Conservation (phyloP, 345 rosid species). For the Cochlearia excelsa region DNA sequence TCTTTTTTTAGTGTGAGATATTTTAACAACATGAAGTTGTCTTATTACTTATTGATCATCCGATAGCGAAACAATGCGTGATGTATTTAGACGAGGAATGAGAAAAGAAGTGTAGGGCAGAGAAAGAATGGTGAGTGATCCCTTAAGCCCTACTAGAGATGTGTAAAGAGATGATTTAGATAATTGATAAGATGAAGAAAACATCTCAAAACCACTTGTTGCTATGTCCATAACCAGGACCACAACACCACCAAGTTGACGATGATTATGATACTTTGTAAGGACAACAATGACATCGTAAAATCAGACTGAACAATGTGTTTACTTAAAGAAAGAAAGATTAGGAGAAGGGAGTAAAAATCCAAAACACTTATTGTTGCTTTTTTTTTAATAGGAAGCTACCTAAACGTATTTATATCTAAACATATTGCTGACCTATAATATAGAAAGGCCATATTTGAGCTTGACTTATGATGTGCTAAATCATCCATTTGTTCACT, state of each 20-base stretch:
- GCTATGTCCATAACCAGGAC: conserved; percentile 13
- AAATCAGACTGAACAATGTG: neutral
- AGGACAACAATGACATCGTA: conserved; percentile 9
- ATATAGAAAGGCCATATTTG: conserved; percentile 17
- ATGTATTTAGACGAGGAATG: neutral
- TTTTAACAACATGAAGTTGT: neutral
- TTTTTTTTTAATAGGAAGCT: conserved; percentile 19
- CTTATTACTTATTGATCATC: neutral
- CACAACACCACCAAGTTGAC: conserved; percentile 28
- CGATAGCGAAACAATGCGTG: conserved; percentile 4
- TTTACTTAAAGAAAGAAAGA: neutral
- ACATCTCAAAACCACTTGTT: conserved; percentile 15
- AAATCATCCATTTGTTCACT: conserved; percentile 40
- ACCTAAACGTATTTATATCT: conserved; percentile 4
- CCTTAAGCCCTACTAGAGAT: conserved; percentile 13
- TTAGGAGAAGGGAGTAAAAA: conserved; percentile 4
- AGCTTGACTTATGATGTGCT: conserved; percentile 17
- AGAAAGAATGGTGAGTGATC: conserved; percentile 16
- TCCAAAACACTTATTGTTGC: conserved; percentile 31
- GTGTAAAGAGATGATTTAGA: neutral
- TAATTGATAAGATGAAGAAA: conserved; percentile 4
- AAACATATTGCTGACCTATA: conserved; percentile 14
- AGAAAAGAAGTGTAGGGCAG: neutral
- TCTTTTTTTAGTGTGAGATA: neutral
- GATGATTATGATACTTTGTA: conserved; percentile 7